A percentile compares a stretch with the other conserved stretches of the same genome.
phyloP scores from a whole-genome alignment of 2,329 filamentous ascomycete genomes.

The Helotiales sp. region DNA sequence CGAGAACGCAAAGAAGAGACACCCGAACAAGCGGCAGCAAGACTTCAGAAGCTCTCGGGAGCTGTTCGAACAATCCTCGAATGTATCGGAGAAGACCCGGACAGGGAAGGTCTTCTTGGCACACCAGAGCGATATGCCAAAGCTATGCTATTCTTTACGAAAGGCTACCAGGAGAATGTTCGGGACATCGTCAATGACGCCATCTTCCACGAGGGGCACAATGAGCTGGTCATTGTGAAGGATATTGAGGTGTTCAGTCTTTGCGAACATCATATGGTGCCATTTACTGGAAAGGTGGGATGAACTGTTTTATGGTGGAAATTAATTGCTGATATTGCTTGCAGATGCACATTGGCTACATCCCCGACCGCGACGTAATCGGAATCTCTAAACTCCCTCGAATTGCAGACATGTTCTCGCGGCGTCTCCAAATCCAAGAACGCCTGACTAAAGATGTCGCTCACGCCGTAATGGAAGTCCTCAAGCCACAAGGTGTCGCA shows the following conservation, averaged over 20 bases:
- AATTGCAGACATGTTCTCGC: constrained; percentile 95
- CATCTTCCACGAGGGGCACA: constrained; percentile 94
- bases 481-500: constrained; percentile 91
- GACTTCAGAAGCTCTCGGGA: constrained; percentile 58
- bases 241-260: constrained; percentile 94
- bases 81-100: constrained; percentile 67
- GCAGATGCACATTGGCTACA: constrained; percentile 99
- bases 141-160: constrained; percentile 93
- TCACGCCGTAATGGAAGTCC: constrained; percentile 86
- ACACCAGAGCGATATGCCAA: constrained; percentile 89
- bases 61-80: constrained; percentile 68
- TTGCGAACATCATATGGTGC: constrained; percentile 96
- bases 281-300: constrained; percentile 87
- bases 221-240: constrained; percentile 96
- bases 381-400: constrained; percentile 94
- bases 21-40: constrained; percentile 48
- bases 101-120: constrained; percentile 62
- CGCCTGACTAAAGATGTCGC: constrained; percentile 95
- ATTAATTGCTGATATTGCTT: not conserved
- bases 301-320: not conserved
- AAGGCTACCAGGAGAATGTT: constrained; percentile 95
- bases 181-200: constrained; percentile 89
- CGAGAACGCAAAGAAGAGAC: constrained; percentile 61
- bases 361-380: constrained; percentile 86
- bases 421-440: constrained; percentile 93